Evolutionary conservation across 1,284 basidiomycete species (phyloP).

Genomic region (Ceratobasidium sp.): DNA sequence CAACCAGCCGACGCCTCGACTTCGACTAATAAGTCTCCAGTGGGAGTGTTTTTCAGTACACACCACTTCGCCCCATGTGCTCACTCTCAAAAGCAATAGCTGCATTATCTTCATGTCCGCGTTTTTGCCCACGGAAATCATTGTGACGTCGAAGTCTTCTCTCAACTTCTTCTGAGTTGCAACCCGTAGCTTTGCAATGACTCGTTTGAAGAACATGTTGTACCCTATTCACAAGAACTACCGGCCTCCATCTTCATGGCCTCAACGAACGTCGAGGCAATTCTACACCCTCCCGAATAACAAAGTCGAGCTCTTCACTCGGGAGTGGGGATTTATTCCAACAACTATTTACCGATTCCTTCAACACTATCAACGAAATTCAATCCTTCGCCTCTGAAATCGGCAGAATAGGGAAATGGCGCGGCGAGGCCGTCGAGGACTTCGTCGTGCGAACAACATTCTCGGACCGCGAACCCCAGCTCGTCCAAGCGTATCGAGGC

Average conservation of each 20-base stretch:
- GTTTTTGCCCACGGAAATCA: conserved; percentile 78
- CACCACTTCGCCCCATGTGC: conserved; percentile 84
- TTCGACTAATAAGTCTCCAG: conserved; percentile 61
- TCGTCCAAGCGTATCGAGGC: conserved; percentile 57
- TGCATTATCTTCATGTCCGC: conserved; percentile 98
- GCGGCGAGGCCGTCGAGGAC: conserved; percentile 91
- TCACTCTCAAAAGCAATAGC: conserved; percentile 97
- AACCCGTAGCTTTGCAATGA: conserved; percentile 92
- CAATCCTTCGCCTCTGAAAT: conserved; percentile 79
- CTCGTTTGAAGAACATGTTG: conserved; percentile 97
- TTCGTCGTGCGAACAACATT: conserved; percentile 93
- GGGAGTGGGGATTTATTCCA: conserved; percentile 92
- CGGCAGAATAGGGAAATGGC: conserved; percentile 80
- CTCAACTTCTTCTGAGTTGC: conserved; percentile 61
- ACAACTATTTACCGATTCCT: conserved; percentile 75
- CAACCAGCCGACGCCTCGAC: neutral
- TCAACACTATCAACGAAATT: conserved; percentile 79
- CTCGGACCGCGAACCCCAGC: conserved; percentile 53
- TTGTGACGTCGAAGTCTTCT: conserved; percentile 95
- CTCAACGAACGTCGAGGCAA: conserved; percentile 81
- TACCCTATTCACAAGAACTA: conserved; percentile 86
- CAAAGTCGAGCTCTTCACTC: conserved; percentile 84
- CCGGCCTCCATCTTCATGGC: conserved; percentile 95
- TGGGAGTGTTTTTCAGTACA: conserved; percentile 83
- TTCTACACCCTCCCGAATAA: conserved; percentile 83